Evolutionary conservation across 78 protist species (phyloP).

Genomic region (Dictyostelium intermedium): DNA sequence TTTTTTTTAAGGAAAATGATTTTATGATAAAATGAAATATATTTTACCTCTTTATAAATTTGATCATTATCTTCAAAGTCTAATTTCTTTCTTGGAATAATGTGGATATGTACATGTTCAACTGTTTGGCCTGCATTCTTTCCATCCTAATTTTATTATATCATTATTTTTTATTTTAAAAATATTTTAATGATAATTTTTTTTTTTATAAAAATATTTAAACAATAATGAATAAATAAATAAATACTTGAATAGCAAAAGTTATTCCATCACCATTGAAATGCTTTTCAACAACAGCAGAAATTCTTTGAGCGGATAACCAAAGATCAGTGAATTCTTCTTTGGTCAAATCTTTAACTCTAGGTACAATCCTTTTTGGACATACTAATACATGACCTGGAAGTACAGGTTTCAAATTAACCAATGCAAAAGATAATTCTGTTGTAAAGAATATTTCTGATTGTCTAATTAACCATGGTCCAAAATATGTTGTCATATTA

Average conservation of each 20-base stretch:
- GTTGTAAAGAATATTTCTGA: slow-evolving; percentile 59
- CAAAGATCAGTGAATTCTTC: slow-evolving; percentile 82
- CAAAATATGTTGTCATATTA: slow-evolving; percentile 23
- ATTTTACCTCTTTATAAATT: slow-evolving; percentile 65
- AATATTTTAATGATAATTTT: no score
- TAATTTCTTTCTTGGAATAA: slow-evolving; percentile 81
- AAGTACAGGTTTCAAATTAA: slow-evolving; percentile 79
- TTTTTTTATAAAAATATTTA: not conserved
- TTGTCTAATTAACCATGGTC: slow-evolving; percentile 33
- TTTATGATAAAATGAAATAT: no score
- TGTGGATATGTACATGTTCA: slow-evolving; percentile 90
- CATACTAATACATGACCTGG: slow-evolving; percentile 82
- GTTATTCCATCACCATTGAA: slow-evolving; percentile 63
- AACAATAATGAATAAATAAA: no score
- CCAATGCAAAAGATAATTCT: slow-evolving; percentile 46
- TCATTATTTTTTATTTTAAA: no score
- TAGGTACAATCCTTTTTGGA: slow-evolving; percentile 71
- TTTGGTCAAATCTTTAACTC: slow-evolving; percentile 57
- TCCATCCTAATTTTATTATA: slow-evolving; percentile 78
- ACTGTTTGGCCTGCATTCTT: slow-evolving; percentile 86
- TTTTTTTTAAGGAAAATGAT: no score
- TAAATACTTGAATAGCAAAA: slow-evolving; percentile 69
- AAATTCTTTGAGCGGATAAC: slow-evolving; percentile 51
- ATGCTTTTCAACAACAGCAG: slow-evolving; percentile 47
- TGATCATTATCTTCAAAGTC: slow-evolving; percentile 83